Percentiles rank a stretch among this genome's conserved stretches.
phyloP scores from a whole-genome alignment of 2,329 filamentous ascomycete species.

The Alternaria ethzedia region DNA sequence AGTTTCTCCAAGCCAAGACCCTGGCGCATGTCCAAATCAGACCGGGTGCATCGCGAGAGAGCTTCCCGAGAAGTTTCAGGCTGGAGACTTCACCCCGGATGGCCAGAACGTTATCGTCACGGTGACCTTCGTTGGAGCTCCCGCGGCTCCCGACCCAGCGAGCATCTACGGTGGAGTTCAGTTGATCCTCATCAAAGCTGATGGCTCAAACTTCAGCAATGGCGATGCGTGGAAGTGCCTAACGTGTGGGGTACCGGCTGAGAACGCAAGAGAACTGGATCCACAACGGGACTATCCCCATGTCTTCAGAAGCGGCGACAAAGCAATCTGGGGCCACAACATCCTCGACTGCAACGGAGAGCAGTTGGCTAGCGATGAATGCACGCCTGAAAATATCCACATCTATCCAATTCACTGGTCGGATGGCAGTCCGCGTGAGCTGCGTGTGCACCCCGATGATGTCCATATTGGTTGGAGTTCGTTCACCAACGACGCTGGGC shows the following conservation, averaged over 20 bases:
- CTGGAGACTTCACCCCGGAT: slow-evolving; percentile 51
- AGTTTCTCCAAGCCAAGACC: slow-evolving; percentile 26
- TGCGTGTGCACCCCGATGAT: slow-evolving; percentile 56
- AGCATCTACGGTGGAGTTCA: slow-evolving; percentile 54
- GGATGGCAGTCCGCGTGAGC: slow-evolving; percentile 49
- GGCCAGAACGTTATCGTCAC: slow-evolving; percentile 52
- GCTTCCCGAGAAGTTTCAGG: slow-evolving; percentile 26
- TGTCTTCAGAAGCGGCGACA: slow-evolving; percentile 49
- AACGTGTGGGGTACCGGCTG: slow-evolving; percentile 51
- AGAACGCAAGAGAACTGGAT: slow-evolving; percentile 35
- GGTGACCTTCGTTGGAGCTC: slow-evolving; percentile 53
- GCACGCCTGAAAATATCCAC: slow-evolving; percentile 45
- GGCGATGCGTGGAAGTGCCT: slow-evolving; percentile 58
- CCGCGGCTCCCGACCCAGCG: slow-evolving; percentile 46
- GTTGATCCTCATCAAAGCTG: slow-evolving; percentile 50
- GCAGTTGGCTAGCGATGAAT: slow-evolving; percentile 45
- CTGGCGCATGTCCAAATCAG: slow-evolving; percentile 44
- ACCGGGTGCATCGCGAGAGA: slow-evolving; percentile 49
- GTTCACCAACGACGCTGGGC: slow-evolving; percentile 34
- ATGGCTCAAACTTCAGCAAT: slow-evolving; percentile 48
- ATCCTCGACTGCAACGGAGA: slow-evolving; percentile 47
- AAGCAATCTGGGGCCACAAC: slow-evolving; percentile 40
- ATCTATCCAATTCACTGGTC: slow-evolving; percentile 55
- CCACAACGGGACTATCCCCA: slow-evolving; percentile 52
- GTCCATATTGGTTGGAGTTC: slow-evolving; percentile 54